phyloP scores from a whole-genome alignment of 2,329 filamentous ascomycete genomes.

The Botrytis cinerea region DNA sequence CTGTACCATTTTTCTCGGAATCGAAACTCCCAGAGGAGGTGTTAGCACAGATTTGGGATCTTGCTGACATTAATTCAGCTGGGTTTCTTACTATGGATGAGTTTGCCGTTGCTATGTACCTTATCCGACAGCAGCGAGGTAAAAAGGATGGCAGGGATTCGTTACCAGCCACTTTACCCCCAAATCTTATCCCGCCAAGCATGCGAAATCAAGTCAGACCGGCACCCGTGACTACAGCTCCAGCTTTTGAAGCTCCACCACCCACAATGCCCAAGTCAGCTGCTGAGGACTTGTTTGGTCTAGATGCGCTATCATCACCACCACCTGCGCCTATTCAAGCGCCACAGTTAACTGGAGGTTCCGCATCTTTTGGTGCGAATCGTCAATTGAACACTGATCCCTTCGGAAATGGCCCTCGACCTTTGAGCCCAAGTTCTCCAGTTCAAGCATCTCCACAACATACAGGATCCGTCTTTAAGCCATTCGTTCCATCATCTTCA shows the following conservation, averaged over 20 bases:
- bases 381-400: slow-evolving; percentile 41
- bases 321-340: slow-evolving; percentile 54
- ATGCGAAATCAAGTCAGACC: slow-evolving; percentile 66
- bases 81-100: slow-evolving; percentile 85
- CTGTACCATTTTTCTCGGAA: slow-evolving; percentile 90
- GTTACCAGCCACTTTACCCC: slow-evolving; percentile 75
- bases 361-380: slow-evolving; percentile 57
- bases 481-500: slow-evolving; percentile 87
- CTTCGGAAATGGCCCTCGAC: slow-evolving; percentile 44
- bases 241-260: slow-evolving; percentile 47
- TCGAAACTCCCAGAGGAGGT: slow-evolving; percentile 86
- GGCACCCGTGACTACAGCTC: slow-evolving; percentile 46
- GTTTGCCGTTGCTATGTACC: slow-evolving; percentile 96
- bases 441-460: slow-evolving; percentile 33
- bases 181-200: slow-evolving; percentile 81
- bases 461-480: slow-evolving; percentile 65
- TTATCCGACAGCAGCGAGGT: slow-evolving; percentile 86
- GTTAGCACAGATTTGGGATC: slow-evolving; percentile 94
- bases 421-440: slow-evolving; percentile 38
- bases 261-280: slow-evolving; percentile 69
- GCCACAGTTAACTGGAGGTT: slow-evolving; percentile 73
- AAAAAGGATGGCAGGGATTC: slow-evolving; percentile 61
- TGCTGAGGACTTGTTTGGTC: slow-evolving; percentile 88
- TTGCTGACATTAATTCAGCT: slow-evolving; percentile 89
- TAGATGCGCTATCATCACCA: slow-evolving; percentile 70